Conservation (phyloP, 208 protist genomes). For the Acanthamoeba lenticulata region DNA sequence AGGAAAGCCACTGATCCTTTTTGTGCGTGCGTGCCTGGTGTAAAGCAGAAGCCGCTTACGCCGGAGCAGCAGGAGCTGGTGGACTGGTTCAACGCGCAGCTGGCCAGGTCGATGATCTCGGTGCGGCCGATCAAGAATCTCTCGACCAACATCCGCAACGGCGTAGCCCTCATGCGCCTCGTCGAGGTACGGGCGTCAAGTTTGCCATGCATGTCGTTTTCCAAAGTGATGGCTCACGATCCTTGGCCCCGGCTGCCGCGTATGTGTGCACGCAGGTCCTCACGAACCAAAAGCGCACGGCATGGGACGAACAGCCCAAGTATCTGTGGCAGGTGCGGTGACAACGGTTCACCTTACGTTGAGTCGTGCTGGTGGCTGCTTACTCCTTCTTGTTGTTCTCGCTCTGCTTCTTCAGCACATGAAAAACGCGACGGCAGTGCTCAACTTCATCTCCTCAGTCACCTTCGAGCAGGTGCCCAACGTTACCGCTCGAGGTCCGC, state of each 20-base stretch:
- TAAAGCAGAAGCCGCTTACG: neutral
- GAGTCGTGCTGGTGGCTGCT: too few species aligned
- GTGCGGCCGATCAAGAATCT: neutral
- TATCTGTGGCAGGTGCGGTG: neutral
- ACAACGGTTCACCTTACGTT: neutral
- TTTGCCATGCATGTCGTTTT: neutral
- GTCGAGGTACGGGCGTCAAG: neutral
- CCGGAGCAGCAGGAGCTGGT: neutral
- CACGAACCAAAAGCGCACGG: neutral
- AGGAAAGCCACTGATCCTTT: too few species aligned
- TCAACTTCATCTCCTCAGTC: neutral
- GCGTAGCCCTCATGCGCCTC: neutral
- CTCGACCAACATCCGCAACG: neutral
- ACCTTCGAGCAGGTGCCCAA: conserved; percentile 7
- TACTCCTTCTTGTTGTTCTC: too few species aligned
- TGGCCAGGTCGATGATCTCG: neutral
- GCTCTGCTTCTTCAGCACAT: neutral
- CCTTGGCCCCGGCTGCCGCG: too few species aligned
- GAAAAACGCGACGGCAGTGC: conserved; percentile 6
- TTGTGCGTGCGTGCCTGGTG: neutral
- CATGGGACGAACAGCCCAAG: conserved; percentile 1
- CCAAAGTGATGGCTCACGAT: neutral
- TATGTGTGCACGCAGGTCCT: neutral
- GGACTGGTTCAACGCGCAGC: conserved; percentile 26
- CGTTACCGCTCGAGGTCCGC: neutral